Percentiles rank a stretch among this genome's conserved stretches.
Evolutionary conservation across 202 grass and related monocot genomes (phyloP).

Genomic region (Alloteropsis angusta): DNA sequence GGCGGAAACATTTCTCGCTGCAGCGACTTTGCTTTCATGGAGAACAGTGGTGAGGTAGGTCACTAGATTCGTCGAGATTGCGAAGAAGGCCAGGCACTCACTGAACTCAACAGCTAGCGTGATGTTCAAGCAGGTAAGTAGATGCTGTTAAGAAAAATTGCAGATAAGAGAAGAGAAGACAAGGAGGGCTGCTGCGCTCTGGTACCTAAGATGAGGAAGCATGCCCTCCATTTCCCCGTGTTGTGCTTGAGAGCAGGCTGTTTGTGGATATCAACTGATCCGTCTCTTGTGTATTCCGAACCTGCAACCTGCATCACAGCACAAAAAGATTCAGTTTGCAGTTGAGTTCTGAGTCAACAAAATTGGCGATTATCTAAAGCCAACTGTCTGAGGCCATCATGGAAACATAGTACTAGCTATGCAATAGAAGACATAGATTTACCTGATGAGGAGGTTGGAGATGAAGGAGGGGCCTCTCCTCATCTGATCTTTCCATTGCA

Average conservation of each 20-base stretch:
- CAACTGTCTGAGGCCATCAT: neutral
- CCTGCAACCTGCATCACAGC: neutral
- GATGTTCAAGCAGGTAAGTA: neutral
- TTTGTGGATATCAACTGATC: neutral
- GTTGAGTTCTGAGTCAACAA: neutral
- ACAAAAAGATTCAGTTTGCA: neutral
- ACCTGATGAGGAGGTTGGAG: neutral
- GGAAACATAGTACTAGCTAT: neutral
- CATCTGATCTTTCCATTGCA: conserved; percentile 5
- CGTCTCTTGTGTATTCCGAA: conserved; percentile 28
- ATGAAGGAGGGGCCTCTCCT: neutral
- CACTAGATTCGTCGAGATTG: conserved; percentile 17
- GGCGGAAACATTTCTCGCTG: conserved; percentile 1
- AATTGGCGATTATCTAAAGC: neutral
- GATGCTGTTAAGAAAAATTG: neutral
- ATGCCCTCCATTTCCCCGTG: conserved; percentile 2
- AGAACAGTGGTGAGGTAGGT: conserved; percentile 24
- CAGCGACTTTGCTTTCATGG: conserved; percentile 18
- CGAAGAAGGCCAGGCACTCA: conserved; percentile 1
- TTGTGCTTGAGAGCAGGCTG: conserved; percentile 7
- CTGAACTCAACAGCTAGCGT: neutral
- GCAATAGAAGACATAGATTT: neutral
- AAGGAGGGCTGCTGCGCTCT: neutral
- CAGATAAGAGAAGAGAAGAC: neutral
- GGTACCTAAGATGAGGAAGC: neutral